Base-by-base conservation (phyloP, 768 basidiomycete genomes). In the Rhizopogon rudus region DNA sequence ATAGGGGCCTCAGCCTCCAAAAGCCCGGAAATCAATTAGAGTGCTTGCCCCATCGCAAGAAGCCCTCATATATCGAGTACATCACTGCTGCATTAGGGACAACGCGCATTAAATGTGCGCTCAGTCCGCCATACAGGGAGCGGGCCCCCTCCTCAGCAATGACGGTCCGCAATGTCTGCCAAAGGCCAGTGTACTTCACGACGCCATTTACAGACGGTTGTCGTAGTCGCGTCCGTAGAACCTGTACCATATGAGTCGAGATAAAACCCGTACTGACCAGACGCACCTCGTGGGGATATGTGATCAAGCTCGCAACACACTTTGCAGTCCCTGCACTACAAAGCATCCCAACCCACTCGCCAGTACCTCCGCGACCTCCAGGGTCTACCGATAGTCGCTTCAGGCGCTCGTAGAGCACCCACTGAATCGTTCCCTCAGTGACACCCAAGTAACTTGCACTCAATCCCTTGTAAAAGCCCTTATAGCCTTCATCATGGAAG, bases 51-150 rank as follows among this genome's bases (percentile, higher is more conserved):
- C 84, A 91, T 40, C 84, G 77, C 31, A 95, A 74, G 31, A 86
- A 76, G 25, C 87, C 84, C 69, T 98, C 95, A 65, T 98, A 98
- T 65, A 97, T 93, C 57, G 85, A 86, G 73, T 88, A 99, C 96
- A 98, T 98, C 60, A 95, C 91, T 1, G 88, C 90, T 0, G 96
- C 96, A 62, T 99, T 99, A 6, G 96, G 96, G 3, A 99, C 91
- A 55, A 98, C 94, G 49, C 97, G 87, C 82, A 99, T 88, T 55
- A 99, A 78, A 68, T 98, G 97, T 0, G 97, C 94, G 52, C 87
- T 88, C 53, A 99, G 81, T 9, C 97, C 97, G 10, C 92, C 88
- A 63, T 99, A 98, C 17, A 98, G 68, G 4, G 89, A 84, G 41
- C 84, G 78, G 2, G 83, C 83, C 25, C 94, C 97, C 67, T 99